Conservation (phyloP, 805 yeast genomes). For the Saccharomycopsis sp. region DNA sequence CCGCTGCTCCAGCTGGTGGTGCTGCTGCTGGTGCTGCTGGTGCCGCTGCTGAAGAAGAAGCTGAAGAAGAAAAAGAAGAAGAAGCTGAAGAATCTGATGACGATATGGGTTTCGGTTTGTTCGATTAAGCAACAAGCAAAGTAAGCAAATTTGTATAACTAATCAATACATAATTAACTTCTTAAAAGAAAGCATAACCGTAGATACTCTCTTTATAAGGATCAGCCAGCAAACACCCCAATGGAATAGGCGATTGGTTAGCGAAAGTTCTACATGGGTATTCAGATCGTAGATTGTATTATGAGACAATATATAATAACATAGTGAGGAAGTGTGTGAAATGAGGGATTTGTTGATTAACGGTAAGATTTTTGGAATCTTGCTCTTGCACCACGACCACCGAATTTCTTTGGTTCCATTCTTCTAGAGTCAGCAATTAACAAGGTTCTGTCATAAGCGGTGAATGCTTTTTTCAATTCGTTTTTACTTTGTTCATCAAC, state of each 20-base stretch:
- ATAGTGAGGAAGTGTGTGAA: too few species aligned
- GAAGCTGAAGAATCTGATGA: conserved; percentile 49
- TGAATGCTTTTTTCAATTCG: conserved; percentile 97
- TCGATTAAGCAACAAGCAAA: conserved; percentile 55
- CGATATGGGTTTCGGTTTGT: conserved; percentile 92
- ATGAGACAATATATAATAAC: too few species aligned
- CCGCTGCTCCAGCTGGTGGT: conserved; percentile 66
- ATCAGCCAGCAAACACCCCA: too few species aligned
- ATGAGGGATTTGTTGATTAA: too few species aligned
- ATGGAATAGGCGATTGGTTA: too few species aligned
- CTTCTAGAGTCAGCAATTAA: conserved; percentile 99
- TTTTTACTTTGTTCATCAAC: conserved; percentile 99
- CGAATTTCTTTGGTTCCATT: conserved; percentile 99
- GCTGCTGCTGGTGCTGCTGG: conserved; percentile 54
- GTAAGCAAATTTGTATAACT: too few species aligned
- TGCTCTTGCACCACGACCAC: conserved; percentile 99
- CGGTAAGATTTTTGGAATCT: conserved; percentile 99
- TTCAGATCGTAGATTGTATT: too few species aligned
- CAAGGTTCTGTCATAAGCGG: conserved; percentile 98
- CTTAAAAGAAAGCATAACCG: too few species aligned
- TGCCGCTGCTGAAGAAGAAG: conserved; percentile 60
- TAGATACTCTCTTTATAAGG: too few species aligned
- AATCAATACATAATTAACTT: too few species aligned
- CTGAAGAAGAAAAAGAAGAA: conserved; percentile 49
- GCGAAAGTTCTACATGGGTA: too few species aligned